These are phyloP conservation scores for Microthlaspi erraticum DNA, from an alignment of 345 rosid genomes.

Conservation along the genomic window DNA sequence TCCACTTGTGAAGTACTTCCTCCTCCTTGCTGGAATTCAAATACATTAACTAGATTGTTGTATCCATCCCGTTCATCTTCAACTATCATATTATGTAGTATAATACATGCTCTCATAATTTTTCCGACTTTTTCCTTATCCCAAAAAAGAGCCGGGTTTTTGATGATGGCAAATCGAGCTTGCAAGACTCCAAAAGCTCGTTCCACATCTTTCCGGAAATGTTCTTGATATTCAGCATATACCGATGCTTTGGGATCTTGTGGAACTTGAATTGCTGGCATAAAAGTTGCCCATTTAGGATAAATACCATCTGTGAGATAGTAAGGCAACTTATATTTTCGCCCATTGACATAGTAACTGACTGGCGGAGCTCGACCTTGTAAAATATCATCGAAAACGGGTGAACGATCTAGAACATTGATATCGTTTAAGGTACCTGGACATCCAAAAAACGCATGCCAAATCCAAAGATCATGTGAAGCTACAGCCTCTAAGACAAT, in stretches of 20 bases:
- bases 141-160: too few species aligned
- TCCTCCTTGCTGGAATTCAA: neutral
- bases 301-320: too few species aligned
- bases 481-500: neutral
- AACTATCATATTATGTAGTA: neutral
- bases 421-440: neutral
- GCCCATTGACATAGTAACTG: neutral
- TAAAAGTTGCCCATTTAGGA: neutral
- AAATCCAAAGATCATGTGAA: neutral
- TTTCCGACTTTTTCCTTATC: neutral
- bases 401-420: neutral
- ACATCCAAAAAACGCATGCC: neutral
- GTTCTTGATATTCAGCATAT: too few species aligned
- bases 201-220: neutral
- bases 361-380: neutral
- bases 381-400: neutral
- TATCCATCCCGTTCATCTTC: neutral
- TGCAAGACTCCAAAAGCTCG: neutral
- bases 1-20: neutral
- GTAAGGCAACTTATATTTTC: too few species aligned
- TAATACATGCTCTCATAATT: neutral
- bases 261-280: neutral
- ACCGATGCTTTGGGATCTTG: too few species aligned
- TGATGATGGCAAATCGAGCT: neutral
- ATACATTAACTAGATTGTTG: neutral